Conservation (phyloP, 441 rosid species). For the Brassica hybrid region DNA sequence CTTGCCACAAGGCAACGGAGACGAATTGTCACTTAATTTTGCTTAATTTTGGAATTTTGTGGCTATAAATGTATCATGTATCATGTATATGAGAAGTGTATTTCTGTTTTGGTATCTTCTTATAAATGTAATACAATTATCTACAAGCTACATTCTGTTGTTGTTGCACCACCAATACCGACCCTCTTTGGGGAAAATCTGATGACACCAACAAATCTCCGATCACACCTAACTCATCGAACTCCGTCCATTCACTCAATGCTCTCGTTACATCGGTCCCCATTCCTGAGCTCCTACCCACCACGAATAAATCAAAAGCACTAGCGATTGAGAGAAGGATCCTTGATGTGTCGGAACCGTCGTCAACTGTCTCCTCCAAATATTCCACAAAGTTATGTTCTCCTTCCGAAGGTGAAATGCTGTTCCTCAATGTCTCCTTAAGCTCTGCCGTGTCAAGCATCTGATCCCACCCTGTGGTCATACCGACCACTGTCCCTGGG, state of each 20-base stretch:
- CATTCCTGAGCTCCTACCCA: slow-evolving; percentile 41
- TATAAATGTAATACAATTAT: slow-evolving; percentile 12
- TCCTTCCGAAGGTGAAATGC: neutral
- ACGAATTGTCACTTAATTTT: slow-evolving; percentile 8
- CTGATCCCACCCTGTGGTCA: slow-evolving; percentile 34
- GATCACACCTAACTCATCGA: slow-evolving; percentile 49
- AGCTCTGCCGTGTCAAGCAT: slow-evolving; percentile 41
- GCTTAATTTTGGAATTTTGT: neutral
- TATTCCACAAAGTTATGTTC: slow-evolving; percentile 28
- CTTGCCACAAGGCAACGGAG: neutral
- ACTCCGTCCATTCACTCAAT: slow-evolving; percentile 46
- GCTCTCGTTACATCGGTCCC: slow-evolving; percentile 33
- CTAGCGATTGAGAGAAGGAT: slow-evolving; percentile 38
- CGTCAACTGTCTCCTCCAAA: slow-evolving; percentile 39
- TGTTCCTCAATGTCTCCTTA: slow-evolving; percentile 31
- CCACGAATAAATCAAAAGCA: slow-evolving; percentile 45
- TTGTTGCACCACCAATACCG: slow-evolving; percentile 46
- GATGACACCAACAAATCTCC: slow-evolving; percentile 48
- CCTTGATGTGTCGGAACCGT: slow-evolving; percentile 40
- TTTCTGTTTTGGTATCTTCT: neutral
- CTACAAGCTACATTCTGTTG: slow-evolving; percentile 45
- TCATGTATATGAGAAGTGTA: slow-evolving; percentile 9
- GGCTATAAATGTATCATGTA: slow-evolving; percentile 15
- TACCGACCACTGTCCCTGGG: slow-evolving; percentile 1
- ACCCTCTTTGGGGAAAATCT: slow-evolving; percentile 30